These are phyloP conservation scores for Proliferodiscus dingleyae DNA, from an alignment of 2,329 filamentous ascomycete species.

Conservation along the genomic window DNA sequence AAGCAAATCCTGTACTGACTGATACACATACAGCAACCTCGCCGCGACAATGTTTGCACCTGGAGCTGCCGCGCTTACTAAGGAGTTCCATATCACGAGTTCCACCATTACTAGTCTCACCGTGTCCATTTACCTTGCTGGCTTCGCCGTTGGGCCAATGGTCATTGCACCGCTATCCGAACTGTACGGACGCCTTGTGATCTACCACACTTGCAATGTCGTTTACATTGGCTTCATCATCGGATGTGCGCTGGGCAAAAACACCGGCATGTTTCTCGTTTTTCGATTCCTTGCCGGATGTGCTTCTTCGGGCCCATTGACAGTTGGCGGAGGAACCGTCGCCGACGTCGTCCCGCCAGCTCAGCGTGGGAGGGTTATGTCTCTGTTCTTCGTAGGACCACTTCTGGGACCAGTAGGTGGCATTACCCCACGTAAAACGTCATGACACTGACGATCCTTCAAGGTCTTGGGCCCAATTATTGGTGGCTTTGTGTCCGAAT, in stretches of 20 bases:
- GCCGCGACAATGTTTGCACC: constrained; percentile 59
- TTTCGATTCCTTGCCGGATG: constrained; percentile 57
- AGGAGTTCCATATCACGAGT: constrained; percentile 48
- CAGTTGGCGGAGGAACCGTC: constrained; percentile 23
- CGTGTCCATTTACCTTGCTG: constrained; percentile 38
- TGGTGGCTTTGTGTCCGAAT: constrained; percentile 34
- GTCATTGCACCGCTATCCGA: constrained; percentile 50
- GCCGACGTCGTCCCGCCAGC: constrained; percentile 18
- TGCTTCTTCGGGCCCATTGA: constrained; percentile 33
- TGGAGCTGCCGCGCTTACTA: constrained; percentile 56
- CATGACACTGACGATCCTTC: background rate
- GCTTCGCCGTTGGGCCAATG: constrained; percentile 24
- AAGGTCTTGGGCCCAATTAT: constrained; percentile 23
- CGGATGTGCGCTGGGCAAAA: constrained; percentile 46
- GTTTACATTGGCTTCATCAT: constrained; percentile 48
- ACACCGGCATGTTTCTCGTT: constrained; percentile 44
- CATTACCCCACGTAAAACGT: background rate
- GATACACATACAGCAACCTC: constrained; percentile 15
- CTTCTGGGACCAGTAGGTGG: constrained; percentile 32
- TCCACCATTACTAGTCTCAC: constrained; percentile 49
- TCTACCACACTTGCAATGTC: constrained; percentile 48
- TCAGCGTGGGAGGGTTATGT: constrained; percentile 17
- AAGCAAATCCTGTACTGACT: constrained; percentile 13
- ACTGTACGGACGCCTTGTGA: constrained; percentile 48
- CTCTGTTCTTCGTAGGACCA: constrained; percentile 18